These are phyloP conservation scores for Afroboletus lepidellus DNA, from an alignment of 1,284 basidiomycete species.

Conservation along the genomic window DNA sequence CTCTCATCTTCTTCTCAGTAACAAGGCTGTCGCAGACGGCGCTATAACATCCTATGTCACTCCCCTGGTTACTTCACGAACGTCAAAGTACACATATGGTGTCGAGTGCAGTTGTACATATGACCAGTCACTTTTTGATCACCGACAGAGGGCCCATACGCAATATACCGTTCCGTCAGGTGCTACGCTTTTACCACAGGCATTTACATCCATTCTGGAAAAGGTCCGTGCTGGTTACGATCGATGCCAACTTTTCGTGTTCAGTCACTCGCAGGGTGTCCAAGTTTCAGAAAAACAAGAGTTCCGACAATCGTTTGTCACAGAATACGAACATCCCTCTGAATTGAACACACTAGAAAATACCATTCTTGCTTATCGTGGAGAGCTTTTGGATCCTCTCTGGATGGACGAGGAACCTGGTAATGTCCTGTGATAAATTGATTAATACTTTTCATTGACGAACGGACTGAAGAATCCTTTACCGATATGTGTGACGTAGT, in stretches of 20 bases:
- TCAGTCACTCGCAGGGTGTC: too few relatives aligned
- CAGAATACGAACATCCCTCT: not conserved
- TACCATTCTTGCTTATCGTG: not conserved
- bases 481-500: not conserved
- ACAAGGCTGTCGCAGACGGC: too few relatives aligned
- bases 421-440: not conserved
- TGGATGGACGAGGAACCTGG: not conserved
- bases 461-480: not conserved
- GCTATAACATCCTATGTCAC: too few relatives aligned
- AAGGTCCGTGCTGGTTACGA: too few relatives aligned
- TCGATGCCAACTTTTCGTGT: too few relatives aligned
- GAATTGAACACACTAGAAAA: not conserved
- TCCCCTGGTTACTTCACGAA: too few relatives aligned
- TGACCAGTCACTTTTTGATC: slow-evolving; percentile 28
- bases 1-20: too few relatives aligned
- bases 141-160: slow-evolving; percentile 26
- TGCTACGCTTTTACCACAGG: too few relatives aligned
- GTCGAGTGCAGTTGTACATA: too few relatives aligned
- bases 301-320: not conserved
- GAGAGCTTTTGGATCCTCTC: not conserved
- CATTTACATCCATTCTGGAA: too few relatives aligned
- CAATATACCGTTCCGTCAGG: too few relatives aligned
- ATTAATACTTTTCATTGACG: not conserved
- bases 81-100: too few relatives aligned
- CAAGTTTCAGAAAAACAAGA: slow-evolving; percentile 22